These are phyloP conservation scores for Cadophora sp. DNA, from an alignment of 2,329 filamentous ascomycete genomes.

Conservation along the genomic window DNA sequence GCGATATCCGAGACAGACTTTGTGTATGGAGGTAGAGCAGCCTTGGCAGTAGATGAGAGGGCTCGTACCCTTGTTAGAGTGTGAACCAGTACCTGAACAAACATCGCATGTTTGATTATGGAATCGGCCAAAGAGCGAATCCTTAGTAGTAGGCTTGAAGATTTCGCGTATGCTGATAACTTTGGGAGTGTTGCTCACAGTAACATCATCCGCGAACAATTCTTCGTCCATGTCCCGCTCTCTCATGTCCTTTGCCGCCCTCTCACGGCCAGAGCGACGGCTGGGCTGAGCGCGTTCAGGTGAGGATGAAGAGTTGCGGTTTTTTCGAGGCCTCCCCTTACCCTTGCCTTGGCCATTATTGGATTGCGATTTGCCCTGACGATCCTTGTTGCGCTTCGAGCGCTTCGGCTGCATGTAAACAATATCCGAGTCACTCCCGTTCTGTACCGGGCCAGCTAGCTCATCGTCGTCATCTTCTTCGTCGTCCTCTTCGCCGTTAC, in stretches of 20 bases:
- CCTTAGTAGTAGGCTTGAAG: conserved; percentile 68
- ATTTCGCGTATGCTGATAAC: conserved; percentile 73
- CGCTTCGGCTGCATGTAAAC: conserved; percentile 55
- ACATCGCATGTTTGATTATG: conserved; percentile 77
- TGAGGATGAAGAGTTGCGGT: conserved; percentile 28
- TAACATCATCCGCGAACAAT: conserved; percentile 58
- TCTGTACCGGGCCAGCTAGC: conserved; percentile 31
- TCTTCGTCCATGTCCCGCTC: conserved; percentile 58
- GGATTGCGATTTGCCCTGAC: conserved; percentile 20
- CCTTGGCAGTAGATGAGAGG: conserved; percentile 88
- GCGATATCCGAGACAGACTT: conserved; percentile 78
- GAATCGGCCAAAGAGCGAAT: conserved; percentile 70
- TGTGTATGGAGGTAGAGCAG: conserved; percentile 85
- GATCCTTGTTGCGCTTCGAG: conserved; percentile 25
- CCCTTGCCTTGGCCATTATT: conserved; percentile 18
- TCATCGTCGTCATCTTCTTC: conserved; percentile 39
- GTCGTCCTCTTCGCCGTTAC: conserved; percentile 36
- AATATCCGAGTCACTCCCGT: conserved; percentile 49
- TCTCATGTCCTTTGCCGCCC: conserved; percentile 49
- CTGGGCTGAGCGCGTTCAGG: conserved; percentile 38
- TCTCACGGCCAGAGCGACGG: conserved; percentile 47
- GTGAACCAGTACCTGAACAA: conserved; percentile 64
- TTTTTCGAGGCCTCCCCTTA: conserved; percentile 24
- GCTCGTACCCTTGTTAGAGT: conserved; percentile 61
- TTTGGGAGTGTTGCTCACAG: conserved; percentile 55